Base-by-base conservation (phyloP, 768 basidiomycete genomes). In the Trametes coccinea region DNA sequence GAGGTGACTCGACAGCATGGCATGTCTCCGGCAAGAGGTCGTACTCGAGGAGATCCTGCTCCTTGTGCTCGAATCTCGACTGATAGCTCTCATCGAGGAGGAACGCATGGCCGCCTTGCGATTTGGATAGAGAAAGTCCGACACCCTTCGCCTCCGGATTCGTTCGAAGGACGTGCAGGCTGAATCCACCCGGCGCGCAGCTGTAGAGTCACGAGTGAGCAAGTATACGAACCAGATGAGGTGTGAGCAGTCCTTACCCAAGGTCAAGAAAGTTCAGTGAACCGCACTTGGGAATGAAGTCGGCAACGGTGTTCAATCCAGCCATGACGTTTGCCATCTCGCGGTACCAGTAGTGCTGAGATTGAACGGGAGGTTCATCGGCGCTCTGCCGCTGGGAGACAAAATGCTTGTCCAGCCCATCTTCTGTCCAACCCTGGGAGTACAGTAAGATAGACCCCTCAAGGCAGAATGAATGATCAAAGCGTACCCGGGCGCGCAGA, bases 171-270 rank as follows among this genome's bases (percentile, higher is more conserved):
- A 59, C 14, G 33, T 52, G 31, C 6, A 22, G 5, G 16, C 58
- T 53, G 58, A 53, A 53, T 7, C 58, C 58, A 29, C 58, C 58
- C 1, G 50, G 58, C 5, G 51, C 44, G 34, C 58, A 59, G 2
- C 58, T 59, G 39, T n/a, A 4, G 17, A 5, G 49, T 34, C 2
- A 8, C 16, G 14, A 11, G 53, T 47, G n/a, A 47, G 45, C 45
- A 4, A 4, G 27, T 27, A 40, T 4, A 31, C 5, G 22, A 16
- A 27, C 6, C 16, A 16, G 9, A 7, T 9, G 4, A 45, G 13
- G 8, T 4, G 14, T 2, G 30, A 45, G 39, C 29, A 44, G 22
- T 22, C 22, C 46, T 8, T 13, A 56, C 56, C 47, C 47, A 7
- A 56, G 16, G 10, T 40, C 39, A 9, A 56, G 56, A 13, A 56